phyloP scores from a whole-genome alignment of 768 basidiomycete genomes.

The Stropharia rugosoannulata region DNA sequence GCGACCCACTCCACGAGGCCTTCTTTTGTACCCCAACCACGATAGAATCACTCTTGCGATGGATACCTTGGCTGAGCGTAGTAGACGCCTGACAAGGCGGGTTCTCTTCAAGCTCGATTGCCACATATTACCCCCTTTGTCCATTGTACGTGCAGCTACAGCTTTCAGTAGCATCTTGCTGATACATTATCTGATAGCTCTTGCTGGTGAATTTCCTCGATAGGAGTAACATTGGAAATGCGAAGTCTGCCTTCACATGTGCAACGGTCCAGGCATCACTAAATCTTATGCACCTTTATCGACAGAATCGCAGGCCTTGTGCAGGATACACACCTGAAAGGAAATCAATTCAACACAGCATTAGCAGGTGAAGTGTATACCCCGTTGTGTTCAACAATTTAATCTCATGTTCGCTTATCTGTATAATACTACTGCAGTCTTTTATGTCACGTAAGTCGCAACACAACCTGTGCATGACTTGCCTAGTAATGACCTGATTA shows the following conservation, averaged over 20 bases:
- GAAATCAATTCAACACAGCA: constrained; percentile 60
- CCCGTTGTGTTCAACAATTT: neutral
- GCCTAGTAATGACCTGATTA: neutral
- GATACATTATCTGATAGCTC: constrained; percentile 26
- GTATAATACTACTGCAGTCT: constrained; percentile 40
- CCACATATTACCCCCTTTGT: constrained; percentile 53
- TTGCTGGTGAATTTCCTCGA: constrained; percentile 60
- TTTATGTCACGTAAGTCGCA: constrained; percentile 48
- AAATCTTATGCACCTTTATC: neutral
- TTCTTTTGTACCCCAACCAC: no score
- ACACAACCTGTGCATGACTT: neutral
- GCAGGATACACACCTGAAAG: constrained; percentile 49
- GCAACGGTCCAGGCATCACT: no score
- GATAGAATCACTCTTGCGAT: neutral
- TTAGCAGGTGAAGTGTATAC: constrained; percentile 41
- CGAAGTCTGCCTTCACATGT: constrained; percentile 32
- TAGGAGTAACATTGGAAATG: constrained; percentile 61
- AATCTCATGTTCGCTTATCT: neutral
- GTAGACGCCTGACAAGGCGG: constrained; percentile 34
- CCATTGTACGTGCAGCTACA: constrained; percentile 38
- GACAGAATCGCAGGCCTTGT: constrained; percentile 60
- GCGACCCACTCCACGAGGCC: no score
- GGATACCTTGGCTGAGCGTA: constrained; percentile 9
- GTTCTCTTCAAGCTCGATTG: constrained; percentile 61
- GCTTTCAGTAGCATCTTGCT: neutral